Percentiles rank a stretch among this genome's conserved stretches.
Evolutionary conservation across 2,329 filamentous ascomycete species (phyloP).

Genomic region (Chaetomium sp.): DNA sequence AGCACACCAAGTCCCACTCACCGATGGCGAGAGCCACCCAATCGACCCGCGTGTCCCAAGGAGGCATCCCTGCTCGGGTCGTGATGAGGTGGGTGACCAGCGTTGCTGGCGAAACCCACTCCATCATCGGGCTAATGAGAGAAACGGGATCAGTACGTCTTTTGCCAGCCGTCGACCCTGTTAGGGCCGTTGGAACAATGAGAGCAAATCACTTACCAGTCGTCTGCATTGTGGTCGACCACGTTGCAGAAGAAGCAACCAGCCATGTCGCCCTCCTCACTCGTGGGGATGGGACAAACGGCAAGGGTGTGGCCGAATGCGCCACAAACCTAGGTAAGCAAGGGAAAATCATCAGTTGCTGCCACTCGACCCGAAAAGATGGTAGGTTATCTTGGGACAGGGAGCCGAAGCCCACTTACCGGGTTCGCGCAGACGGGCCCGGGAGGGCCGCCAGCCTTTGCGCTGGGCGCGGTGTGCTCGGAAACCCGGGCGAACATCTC

Average conservation of each 20-base stretch:
- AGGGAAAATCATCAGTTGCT: neutral
- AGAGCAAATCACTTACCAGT: constrained; percentile 13
- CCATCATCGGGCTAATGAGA: constrained; percentile 20
- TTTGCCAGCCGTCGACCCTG: neutral
- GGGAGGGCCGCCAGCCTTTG: neutral
- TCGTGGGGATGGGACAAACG: constrained; percentile 17
- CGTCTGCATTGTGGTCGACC: constrained; percentile 22
- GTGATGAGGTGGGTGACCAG: constrained; percentile 21
- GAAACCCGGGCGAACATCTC: neutral
- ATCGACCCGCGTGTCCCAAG: constrained; percentile 23
- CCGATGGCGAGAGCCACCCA: constrained; percentile 24
- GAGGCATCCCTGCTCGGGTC: constrained; percentile 20
- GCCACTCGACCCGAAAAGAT: neutral
- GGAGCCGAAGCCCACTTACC: neutral
- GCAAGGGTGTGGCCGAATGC: constrained; percentile 19
- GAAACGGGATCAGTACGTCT: neutral
- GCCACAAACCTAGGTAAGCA: constrained; percentile 13
- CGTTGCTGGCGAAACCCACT: neutral
- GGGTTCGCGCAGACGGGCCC: constrained; percentile 20
- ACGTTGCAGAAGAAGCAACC: constrained; percentile 27
- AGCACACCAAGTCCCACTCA: constrained; percentile 19
- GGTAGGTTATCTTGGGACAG: neutral
- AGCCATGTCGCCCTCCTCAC: constrained; percentile 6
- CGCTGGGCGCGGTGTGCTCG: neutral
- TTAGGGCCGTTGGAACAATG: neutral